Evolutionary conservation across 2,329 filamentous ascomycete species (phyloP), one percentile per base, ranked within the genome.

Genomic region (Didymella sp.): DNA sequence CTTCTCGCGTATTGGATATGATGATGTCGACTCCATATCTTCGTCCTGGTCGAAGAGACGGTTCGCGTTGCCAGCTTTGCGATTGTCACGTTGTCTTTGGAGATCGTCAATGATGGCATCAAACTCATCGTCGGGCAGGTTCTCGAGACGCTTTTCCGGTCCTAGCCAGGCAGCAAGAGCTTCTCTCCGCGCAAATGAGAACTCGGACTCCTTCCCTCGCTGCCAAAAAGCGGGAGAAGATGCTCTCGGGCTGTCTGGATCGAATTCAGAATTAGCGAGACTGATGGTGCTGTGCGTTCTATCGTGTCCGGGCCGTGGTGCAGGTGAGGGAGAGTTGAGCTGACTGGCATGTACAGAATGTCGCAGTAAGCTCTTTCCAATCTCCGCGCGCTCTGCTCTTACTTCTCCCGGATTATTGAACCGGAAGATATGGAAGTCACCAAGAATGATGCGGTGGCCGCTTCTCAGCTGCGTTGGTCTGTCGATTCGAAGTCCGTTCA

Each of bases 391-490:
- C 78, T 99, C 95, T 3, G 93, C 94, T 56, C 91, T 88, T 27
- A 95, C 95, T 78, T 99, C 95, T 82, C 96, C 89, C 0, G 95
- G 95, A 73, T 99, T 93, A 70, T 98, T 99, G 81, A 99, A 99
- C 54, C 95, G 85, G 79, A 99, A 98, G 59, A 99, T 99, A 75
- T 99, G 95, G 68, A 99, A 99, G 76, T 99, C 95, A 37, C 95
- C 95, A 9, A 99, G 82, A 61, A 99, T 99, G 51, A 99, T 90
- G 60, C 95, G 89, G 74, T 93, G 96, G 6, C 95, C 95, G 69
- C 93, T 97, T 71, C 93, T 89, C 40, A 99, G 82, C 63, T 92
- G 86, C 64, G 89, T 92, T 1, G 93, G 88, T 69, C 93, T 92
- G 51, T 92, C 87, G 51, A 98, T 90, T 17, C 93, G 89, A 63